These are phyloP conservation scores for Teratosphaeria gauchensis DNA, from an alignment of 2,329 filamentous ascomycete species.

Conservation along the genomic window DNA sequence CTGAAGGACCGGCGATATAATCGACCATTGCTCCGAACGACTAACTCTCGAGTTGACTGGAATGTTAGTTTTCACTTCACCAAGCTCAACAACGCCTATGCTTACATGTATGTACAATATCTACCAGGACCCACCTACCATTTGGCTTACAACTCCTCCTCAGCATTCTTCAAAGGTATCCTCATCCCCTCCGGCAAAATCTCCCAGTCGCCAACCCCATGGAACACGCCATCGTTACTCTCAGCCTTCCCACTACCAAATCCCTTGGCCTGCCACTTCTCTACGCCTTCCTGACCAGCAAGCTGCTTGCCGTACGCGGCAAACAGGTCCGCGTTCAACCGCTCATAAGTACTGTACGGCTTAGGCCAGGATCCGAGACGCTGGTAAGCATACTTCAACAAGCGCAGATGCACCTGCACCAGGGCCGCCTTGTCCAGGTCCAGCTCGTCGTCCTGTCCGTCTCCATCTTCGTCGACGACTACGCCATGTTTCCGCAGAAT, in stretches of 20 bases:
- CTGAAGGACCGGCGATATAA: too few species aligned
- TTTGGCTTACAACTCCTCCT: not conserved
- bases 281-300: slow-evolving; percentile 29
- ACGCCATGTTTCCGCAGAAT: slow-evolving; percentile 29
- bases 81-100: too few species aligned
- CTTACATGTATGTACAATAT: too few species aligned
- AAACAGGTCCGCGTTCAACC: slow-evolving; percentile 37
- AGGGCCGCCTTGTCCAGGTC: slow-evolving; percentile 19
- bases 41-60: too few species aligned
- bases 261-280: slow-evolving; percentile 39
- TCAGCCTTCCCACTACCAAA: slow-evolving; percentile 41
- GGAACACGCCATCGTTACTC: slow-evolving; percentile 28
- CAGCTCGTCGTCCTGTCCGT: slow-evolving; percentile 13
- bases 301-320: slow-evolving; percentile 30
- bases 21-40: too few species aligned
- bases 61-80: too few species aligned
- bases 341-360: slow-evolving; percentile 39
- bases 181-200: not conserved
- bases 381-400: slow-evolving; percentile 32
- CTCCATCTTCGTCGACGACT: slow-evolving; percentile 17
- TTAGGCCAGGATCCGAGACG: slow-evolving; percentile 38
- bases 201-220: slow-evolving; percentile 23
- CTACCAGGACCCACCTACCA: too few species aligned
- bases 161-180: not conserved
- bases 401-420: slow-evolving; percentile 28